phyloP scores from a whole-genome alignment of 108 stramenopile genomes.

The Nannochloropsis salina region DNA sequence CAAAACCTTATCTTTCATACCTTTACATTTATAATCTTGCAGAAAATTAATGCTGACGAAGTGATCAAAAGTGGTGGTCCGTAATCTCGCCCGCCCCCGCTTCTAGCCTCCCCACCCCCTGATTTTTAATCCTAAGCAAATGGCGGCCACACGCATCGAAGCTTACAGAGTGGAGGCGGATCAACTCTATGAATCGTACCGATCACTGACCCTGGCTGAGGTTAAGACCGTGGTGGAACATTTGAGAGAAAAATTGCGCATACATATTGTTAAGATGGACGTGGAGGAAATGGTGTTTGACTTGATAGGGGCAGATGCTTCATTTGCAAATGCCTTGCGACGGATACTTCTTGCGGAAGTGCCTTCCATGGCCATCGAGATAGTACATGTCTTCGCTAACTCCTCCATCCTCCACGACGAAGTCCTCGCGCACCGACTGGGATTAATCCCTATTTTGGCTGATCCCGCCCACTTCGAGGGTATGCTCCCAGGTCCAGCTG shows the following conservation, averaged over 20 bases:
- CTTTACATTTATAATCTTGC: too few species aligned
- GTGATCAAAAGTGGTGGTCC: too few species aligned
- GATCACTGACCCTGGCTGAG: neutral
- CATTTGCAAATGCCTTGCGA: slow-evolving; percentile 61
- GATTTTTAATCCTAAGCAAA: neutral
- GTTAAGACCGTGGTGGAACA: slow-evolving; percentile 15
- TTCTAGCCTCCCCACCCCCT: neutral
- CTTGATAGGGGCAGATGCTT: slow-evolving; percentile 55
- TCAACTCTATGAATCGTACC: slow-evolving; percentile 15
- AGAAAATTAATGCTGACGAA: too few species aligned
- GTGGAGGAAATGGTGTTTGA: slow-evolving; percentile 55
- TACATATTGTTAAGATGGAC: slow-evolving; percentile 18
- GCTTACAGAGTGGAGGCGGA: neutral
- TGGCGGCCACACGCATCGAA: neutral
- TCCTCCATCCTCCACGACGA: slow-evolving; percentile 60
- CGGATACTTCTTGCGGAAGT: slow-evolving; percentile 60
- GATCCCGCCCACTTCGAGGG: slow-evolving; percentile 56
- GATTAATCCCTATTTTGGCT: slow-evolving; percentile 52
- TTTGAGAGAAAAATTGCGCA: neutral
- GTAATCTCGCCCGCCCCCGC: neutral
- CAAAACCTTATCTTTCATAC: too few species aligned
- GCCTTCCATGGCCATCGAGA: slow-evolving; percentile 59
- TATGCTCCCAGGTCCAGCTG: slow-evolving; percentile 35
- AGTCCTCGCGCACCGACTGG: slow-evolving; percentile 54
- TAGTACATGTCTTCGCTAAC: slow-evolving; percentile 57